Conservation (phyloP, 2,329 filamentous ascomycete species). For the Epicoccum sorghinum region DNA sequence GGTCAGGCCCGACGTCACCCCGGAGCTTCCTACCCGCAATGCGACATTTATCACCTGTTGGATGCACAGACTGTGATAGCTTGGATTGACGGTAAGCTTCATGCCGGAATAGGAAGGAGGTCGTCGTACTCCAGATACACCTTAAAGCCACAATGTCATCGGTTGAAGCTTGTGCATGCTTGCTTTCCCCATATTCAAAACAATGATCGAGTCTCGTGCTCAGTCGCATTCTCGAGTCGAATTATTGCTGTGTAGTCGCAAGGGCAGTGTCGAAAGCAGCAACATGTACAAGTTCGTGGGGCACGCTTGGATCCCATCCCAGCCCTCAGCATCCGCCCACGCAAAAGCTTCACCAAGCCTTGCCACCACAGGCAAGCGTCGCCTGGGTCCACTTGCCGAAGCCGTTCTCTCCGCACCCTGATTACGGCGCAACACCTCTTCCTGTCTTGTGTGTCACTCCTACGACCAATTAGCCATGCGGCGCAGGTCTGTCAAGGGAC, state of each 20-base stretch:
- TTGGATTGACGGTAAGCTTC: conserved; percentile 9
- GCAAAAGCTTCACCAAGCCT: conserved; percentile 29
- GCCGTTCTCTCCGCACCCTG: conserved; percentile 6
- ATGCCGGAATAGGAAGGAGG: conserved; percentile 29
- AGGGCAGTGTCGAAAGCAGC: neutral
- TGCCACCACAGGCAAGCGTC: conserved; percentile 19
- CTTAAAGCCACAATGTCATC: conserved; percentile 14
- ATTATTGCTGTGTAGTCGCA: neutral
- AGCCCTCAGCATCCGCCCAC: neutral
- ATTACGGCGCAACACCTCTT: conserved; percentile 5
- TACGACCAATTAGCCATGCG: neutral
- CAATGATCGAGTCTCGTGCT: neutral
- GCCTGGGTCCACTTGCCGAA: neutral
- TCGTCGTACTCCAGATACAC: conserved; percentile 10
- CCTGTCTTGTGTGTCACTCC: neutral
- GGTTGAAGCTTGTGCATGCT: neutral
- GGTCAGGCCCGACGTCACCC: conserved; percentile 13
- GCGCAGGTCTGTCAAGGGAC: neutral
- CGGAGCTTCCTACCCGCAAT: conserved; percentile 5
- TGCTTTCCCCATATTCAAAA: neutral
- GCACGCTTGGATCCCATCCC: neutral
- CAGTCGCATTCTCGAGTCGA: neutral
- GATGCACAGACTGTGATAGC: conserved; percentile 15
- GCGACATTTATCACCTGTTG: conserved; percentile 18
- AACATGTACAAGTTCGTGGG: neutral